Evolutionary conservation across 371 early-diverging fungal genomes (phyloP).

Genomic region (Coemansia sp.): DNA sequence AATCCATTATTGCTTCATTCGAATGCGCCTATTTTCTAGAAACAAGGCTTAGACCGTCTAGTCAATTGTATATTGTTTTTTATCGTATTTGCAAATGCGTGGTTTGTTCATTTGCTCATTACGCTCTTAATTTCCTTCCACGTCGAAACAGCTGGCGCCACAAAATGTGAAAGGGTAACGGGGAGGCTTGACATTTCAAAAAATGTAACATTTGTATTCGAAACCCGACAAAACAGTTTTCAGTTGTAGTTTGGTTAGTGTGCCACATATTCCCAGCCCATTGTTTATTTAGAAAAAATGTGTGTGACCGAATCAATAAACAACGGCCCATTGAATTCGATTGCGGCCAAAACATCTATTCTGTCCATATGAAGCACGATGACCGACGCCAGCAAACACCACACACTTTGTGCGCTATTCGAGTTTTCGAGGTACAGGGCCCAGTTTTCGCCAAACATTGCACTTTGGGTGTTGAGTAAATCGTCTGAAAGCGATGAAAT

Average conservation of each 20-base stretch:
- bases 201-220: not conserved
- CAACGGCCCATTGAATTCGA: not conserved
- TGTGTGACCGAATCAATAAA: conserved; percentile 9
- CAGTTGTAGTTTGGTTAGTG: not conserved
- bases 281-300: conserved; percentile 3
- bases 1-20: not conserved
- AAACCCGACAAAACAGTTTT: not conserved
- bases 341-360: conserved; percentile 5
- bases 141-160: not conserved
- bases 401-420: not conserved
- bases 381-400: conserved; percentile 12
- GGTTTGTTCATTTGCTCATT: no score
- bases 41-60: conserved; percentile 1
- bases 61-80: not conserved
- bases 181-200: not conserved
- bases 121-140: no score
- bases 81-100: no score
- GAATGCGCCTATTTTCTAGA: not conserved
- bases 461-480: not conserved
- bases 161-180: not conserved
- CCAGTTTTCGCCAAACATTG: conserved; percentile 13
- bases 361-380: conserved; percentile 21
- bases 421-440: not conserved
- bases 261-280: not conserved
- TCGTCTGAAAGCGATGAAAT: not conserved